Evolutionary conservation across 768 basidiomycete genomes (phyloP), one percentile per base, ranked within the genome.

Genomic region (Cystofilobasidium bisporidii): DNA sequence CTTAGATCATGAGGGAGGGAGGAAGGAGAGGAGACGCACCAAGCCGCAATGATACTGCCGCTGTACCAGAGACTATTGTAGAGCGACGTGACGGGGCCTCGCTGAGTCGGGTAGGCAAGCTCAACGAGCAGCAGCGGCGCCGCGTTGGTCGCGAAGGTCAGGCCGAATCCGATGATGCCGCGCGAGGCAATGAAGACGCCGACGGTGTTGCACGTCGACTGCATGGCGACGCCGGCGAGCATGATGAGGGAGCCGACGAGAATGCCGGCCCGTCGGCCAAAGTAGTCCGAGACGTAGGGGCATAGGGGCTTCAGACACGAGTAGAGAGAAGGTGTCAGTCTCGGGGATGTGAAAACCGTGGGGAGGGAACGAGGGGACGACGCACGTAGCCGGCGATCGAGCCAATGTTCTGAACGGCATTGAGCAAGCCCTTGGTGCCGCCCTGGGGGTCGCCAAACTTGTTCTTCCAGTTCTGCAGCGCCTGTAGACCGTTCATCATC

Each of bases 1-100:
- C 88, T 43, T 88, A 81, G 67, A 89, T 74, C 74, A 90, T 88
- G 64, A 12, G 1, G 33, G 24, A 32, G 63, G 22, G 18, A 56
- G 38, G 26, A 53, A 33, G n/a, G 33, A 53, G 17, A 41, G n/a
- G 50, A 20, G 1, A 24, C 3, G 1, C 33, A 41, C 26, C 36
- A 36, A 36, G 36, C 36, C 5, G 40, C 55, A 55, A 28, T 53
- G 53, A 41, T 56, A 22, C 87, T 81, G 67, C 89, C 89, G 20
- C 86, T 85, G 75, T 88, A 89, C 88, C 89, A 91, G 69, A 89
- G 84, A n/a, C 47, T 48, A 14, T 89, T 88, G 80, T 87, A 89
- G 60, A 84, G 77, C 2, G 87, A 85, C 11, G 87, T 91, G 67
- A 92, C 77, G 40, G 85, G 84, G 18, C 85, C 86, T 71, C 90